Evolutionary conservation across 148 eudicot genomes (phyloP), one percentile per base, ranked within the genome.

Genomic region (Selenicereus undatus): DNA sequence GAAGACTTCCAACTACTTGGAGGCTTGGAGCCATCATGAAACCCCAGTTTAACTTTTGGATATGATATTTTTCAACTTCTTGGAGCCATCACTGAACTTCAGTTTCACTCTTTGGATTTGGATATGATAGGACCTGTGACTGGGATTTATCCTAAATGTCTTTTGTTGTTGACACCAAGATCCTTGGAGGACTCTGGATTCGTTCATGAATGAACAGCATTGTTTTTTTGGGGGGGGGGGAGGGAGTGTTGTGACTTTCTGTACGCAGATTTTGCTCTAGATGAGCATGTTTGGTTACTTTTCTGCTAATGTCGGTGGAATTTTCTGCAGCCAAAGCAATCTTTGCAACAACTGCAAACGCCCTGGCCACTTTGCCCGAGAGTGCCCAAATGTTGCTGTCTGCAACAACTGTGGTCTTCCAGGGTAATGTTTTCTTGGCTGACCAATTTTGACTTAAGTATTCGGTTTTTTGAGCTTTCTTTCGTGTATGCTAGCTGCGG

Each of bases 381-480:
- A 89, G 52, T 89, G 91, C 79, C 84, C 91, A 29, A 89, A 89
- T 82, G 89, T 86, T 73, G 91, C 89, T 73, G 84, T 89, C 70
- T 89, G 91, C 58, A 84, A 89, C 88, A 89, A 85, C 72, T 89
- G 91, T 65, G 91, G 91, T 24, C 89, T 89, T 83, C 91, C 91
- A 12, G 91, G 91, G 91, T 89, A 89, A 69, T 3, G 2, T n/a
- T 69, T 70, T 32, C 54, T 27, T 22, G 13, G 18, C 36, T 29
- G 32, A 51, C 12, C 24, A 26, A 11, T 50, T 21, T 68, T 30
- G 17, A 11, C 13, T 48, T 48, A 48, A 8, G 52, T 12, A 48
- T 48, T 48, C 52, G 8, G 52, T 48, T 48, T 14, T 48, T 35
- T 14, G 7, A 72, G 3, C 30, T 65, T 39, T 72, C 22, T 76